A percentile compares a stretch with the other conserved stretches of the same genome.
phyloP scores from a whole-genome alignment of 2,329 filamentous ascomycete genomes.

The Calonectria fujianensis region DNA sequence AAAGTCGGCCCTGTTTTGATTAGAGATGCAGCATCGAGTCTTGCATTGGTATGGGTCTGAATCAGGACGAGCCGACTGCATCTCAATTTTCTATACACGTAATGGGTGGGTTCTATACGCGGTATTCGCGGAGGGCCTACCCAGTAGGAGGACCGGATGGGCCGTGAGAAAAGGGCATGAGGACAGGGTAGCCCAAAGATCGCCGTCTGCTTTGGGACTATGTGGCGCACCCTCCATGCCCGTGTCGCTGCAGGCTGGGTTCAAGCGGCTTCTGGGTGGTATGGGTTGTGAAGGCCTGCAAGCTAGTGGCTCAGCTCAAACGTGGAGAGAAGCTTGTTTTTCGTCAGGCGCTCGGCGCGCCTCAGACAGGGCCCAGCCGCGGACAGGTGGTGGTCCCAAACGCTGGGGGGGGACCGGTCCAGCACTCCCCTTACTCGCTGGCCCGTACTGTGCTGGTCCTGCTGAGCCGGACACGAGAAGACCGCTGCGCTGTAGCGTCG shows the following conservation, averaged over 20 bases:
- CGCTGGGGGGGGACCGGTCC: no score
- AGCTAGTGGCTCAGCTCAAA: constrained; percentile 30
- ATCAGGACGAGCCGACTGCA: background rate
- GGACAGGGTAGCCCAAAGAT: constrained; percentile 20
- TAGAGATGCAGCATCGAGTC: background rate
- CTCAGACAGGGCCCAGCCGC: constrained; percentile 9
- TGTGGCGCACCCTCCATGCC: constrained; percentile 16
- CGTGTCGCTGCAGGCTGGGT: background rate
- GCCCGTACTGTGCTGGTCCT: background rate
- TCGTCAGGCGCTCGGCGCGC: constrained; percentile 28
- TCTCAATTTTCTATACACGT: constrained; percentile 20
- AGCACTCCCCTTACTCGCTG: constrained; percentile 1
- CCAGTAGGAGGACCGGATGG: constrained; percentile 15
- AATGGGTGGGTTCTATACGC: constrained; percentile 26
- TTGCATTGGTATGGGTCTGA: constrained; percentile 17
- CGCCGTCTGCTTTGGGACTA: constrained; percentile 9
- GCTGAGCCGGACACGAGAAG: constrained; percentile 2
- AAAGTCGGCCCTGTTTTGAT: constrained; percentile 21
- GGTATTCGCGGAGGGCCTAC: background rate
- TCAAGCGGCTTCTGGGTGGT: constrained; percentile 16
- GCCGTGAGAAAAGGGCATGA: constrained; percentile 3
- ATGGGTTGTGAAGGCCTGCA: background rate
- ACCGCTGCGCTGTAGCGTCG: background rate
- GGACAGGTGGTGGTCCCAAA: background rate
- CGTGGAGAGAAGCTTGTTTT: constrained; percentile 45